A percentile compares a stretch with the other conserved stretches of the same genome.
Evolutionary conservation across 1,284 basidiomycete genomes (phyloP).

Genomic region (Ceratobasidium sp.): DNA sequence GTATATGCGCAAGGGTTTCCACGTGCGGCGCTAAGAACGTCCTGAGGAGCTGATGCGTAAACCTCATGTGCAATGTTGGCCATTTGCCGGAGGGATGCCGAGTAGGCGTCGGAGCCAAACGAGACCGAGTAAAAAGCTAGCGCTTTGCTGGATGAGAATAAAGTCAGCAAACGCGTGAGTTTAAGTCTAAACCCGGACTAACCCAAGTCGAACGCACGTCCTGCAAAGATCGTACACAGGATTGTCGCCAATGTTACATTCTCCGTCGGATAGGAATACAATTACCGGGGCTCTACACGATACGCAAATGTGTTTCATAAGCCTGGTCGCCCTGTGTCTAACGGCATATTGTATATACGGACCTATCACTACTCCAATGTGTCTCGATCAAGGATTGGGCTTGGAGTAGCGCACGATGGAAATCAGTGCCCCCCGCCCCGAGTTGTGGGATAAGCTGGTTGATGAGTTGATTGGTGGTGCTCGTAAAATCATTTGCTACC

Average conservation of each 20-base stretch:
- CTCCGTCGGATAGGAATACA: constrained; percentile 73
- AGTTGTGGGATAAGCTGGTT: constrained; percentile 58
- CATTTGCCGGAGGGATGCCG: constrained; percentile 64
- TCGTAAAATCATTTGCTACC: constrained; percentile 65
- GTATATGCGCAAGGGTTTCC: constrained; percentile 64
- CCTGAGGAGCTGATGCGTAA: constrained; percentile 63
- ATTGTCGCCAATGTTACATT: constrained; percentile 62
- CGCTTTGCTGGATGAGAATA: constrained; percentile 60
- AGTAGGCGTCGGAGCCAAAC: constrained; percentile 62
- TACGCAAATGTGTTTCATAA: neutral
- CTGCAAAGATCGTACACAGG: constrained; percentile 64
- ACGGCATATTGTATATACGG: constrained; percentile 6
- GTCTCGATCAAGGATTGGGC: constrained; percentile 62
- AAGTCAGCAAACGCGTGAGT: neutral
- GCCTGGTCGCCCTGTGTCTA: neutral
- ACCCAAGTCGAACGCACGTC: constrained; percentile 65
- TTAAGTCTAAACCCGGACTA: constrained; percentile 42
- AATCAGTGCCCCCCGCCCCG: constrained; percentile 64
- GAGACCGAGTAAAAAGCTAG: constrained; percentile 72
- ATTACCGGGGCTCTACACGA: constrained; percentile 65
- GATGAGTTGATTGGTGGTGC: constrained; percentile 64
- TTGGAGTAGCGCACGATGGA: constrained; percentile 60
- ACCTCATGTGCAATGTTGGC: constrained; percentile 66
- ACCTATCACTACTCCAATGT: constrained; percentile 71
- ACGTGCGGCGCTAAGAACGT: constrained; percentile 59